Base-by-base conservation (phyloP, 1,139 yeast species). In the Lodderomyces parapsilosis region DNA sequence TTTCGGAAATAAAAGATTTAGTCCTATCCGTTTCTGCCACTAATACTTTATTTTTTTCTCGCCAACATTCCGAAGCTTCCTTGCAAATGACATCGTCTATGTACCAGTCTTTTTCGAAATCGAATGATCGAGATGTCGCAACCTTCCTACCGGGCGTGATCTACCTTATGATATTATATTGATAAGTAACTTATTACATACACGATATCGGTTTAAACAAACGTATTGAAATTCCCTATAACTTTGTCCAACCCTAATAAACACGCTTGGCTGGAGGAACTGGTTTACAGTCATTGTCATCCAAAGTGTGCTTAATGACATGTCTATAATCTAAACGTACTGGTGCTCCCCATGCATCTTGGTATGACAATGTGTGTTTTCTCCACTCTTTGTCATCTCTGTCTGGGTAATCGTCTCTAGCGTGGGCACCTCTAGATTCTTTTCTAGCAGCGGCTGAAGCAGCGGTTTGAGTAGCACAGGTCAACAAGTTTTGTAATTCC, bases 371-470 rank as follows among this genome's bases (percentile, higher is more conserved):
- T 42, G 97, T 81, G 73, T 93, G 99, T 77, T 93, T 93, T 94
- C 90, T 89, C 99, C 99, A 93, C 77, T 89, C 76, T 49, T 64
- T 90, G 65, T 93, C 99, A 62, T 93, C 96, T 82, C 99, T 89
- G 50, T 83, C 84, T 60, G 95, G 97, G 76, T 70, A 91, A 69
- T 93, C 99, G 70, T 93, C 99, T 77, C 98, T 86, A 51, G 99
- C 98, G 63, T 93, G 99, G 43, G 99, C 99, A 76, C 99, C 99
- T 79, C 99, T 89, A 39, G 97, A 90, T 76, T 93, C 99, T 62
- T 76, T 85, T 80, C 99, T 88, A 46, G 90, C 96, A 50, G 94
- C 91, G 42, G 99, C 99, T 49, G 96, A 83, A 54, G 74, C 74
- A 38, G 98, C 98, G 43, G 98, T 91, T 76, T 93, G 99, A 55